phyloP scores from a whole-genome alignment of 129 eudicot species.

The Tagetes erecta region DNA sequence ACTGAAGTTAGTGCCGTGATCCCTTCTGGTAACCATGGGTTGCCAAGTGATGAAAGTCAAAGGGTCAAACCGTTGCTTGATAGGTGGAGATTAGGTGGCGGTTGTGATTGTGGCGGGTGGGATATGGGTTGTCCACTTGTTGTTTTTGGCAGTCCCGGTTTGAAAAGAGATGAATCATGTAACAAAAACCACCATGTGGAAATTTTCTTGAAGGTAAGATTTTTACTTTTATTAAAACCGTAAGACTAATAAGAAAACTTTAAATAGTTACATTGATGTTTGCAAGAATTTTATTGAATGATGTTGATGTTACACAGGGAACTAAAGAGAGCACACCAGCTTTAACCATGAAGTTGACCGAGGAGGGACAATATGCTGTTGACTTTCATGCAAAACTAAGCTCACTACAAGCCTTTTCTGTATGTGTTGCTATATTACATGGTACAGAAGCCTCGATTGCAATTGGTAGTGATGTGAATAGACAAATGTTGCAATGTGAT shows the following conservation, averaged over 20 bases:
- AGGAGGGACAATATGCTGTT: slow-evolving; percentile 67
- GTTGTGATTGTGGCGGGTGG: slow-evolving; percentile 98
- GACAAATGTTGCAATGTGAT: slow-evolving; percentile 54
- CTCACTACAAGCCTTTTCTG: slow-evolving; percentile 79
- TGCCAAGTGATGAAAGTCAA: slow-evolving; percentile 53
- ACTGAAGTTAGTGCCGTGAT: slow-evolving; percentile 63
- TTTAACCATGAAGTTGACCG: slow-evolving; percentile 52
- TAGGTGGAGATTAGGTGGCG: slow-evolving; percentile 82
- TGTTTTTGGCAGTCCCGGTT: slow-evolving; percentile 53
- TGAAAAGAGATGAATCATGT: slow-evolving; percentile 33
- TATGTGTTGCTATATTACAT: slow-evolving; percentile 76
- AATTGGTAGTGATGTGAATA: slow-evolving; percentile 48
- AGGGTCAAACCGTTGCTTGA: slow-evolving; percentile 74
- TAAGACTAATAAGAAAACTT: neutral
- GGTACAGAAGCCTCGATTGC: slow-evolving; percentile 63
- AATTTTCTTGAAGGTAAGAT: slow-evolving; percentile 36
- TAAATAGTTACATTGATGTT: neutral
- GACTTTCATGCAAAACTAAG: slow-evolving; percentile 88
- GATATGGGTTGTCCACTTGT: slow-evolving; percentile 91
- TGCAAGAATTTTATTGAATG: slow-evolving; percentile 5
- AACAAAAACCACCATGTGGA: slow-evolving; percentile 21
- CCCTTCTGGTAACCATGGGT: slow-evolving; percentile 78
- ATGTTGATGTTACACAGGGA: slow-evolving; percentile 52
- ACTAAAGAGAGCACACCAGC: slow-evolving; percentile 60
- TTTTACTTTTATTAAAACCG: neutral